These are phyloP conservation scores for Ambrosiella xylebori DNA, from an alignment of 2,329 filamentous ascomycete genomes.

Conservation along the genomic window DNA sequence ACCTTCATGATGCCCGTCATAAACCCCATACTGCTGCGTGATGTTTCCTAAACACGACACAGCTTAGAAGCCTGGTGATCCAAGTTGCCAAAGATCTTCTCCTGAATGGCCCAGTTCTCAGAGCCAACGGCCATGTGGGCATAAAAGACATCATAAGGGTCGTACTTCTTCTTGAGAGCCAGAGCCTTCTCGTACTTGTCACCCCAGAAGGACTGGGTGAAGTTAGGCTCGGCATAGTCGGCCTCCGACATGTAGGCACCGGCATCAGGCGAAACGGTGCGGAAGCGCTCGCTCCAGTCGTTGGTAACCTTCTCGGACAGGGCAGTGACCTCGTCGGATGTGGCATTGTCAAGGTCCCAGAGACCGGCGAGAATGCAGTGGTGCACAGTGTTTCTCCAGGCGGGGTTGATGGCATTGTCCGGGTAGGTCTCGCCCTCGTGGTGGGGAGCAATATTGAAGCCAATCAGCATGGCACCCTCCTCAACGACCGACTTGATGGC, in stretches of 20 bases:
- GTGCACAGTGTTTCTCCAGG: slow-evolving; percentile 24
- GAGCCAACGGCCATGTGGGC: slow-evolving; percentile 33
- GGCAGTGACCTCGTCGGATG: slow-evolving; percentile 6
- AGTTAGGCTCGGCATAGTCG: slow-evolving; percentile 30
- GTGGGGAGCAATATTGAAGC: slow-evolving; percentile 19
- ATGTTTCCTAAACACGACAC: slow-evolving; percentile 16
- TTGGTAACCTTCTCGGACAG: slow-evolving; percentile 15
- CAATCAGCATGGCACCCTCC: slow-evolving; percentile 21
- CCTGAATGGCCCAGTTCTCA: slow-evolving; percentile 28
- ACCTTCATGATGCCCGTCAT: no score
- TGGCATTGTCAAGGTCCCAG: neutral
- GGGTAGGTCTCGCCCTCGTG: slow-evolving; percentile 18
- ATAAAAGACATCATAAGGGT: slow-evolving; percentile 30
- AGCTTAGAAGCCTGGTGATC: slow-evolving; percentile 23
- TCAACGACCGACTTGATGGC: slow-evolving; percentile 22
- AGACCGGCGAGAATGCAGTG: slow-evolving; percentile 19
- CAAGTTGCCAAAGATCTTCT: slow-evolving; percentile 16
- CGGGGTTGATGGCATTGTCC: slow-evolving; percentile 25
- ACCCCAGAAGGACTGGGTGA: slow-evolving; percentile 30
- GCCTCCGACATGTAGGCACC: slow-evolving; percentile 36
- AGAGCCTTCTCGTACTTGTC: slow-evolving; percentile 25
- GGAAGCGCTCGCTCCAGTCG: slow-evolving; percentile 16
- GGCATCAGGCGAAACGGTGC: slow-evolving; percentile 22
- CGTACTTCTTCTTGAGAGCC: slow-evolving; percentile 30
- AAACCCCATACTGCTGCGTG: no score